Conservation (phyloP, 306 rosid species). For the Sindora glabra region DNA sequence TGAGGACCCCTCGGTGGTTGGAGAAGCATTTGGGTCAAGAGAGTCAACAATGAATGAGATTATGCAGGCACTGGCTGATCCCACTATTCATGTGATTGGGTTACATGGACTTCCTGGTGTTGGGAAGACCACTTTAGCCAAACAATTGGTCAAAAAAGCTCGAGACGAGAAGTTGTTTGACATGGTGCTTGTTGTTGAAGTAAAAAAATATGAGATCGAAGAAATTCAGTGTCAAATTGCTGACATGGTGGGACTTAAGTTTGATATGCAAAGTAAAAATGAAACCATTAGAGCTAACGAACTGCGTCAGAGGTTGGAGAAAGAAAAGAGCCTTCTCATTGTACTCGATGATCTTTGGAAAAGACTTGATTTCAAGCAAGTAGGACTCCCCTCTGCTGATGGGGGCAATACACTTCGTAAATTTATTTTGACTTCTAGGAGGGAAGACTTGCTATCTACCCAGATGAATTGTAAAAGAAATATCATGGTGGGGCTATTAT, state of each 20-base stretch:
- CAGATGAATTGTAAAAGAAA: not conserved
- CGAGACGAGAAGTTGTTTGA: not conserved
- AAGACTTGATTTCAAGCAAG: not conserved
- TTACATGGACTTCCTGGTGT: rapidly evolving
- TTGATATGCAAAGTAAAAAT: not conserved
- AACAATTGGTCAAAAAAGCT: not conserved
- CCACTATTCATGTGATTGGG: not conserved
- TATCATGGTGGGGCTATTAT: too few relatives aligned
- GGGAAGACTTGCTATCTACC: not conserved
- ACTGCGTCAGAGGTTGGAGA: not conserved
- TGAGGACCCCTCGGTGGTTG: too few relatives aligned
- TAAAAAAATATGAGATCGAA: too few relatives aligned
- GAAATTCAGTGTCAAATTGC: not conserved
- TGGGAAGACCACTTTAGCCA: not conserved
- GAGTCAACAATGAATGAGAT: too few relatives aligned
- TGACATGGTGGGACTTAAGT: rapidly evolving
- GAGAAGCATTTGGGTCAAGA: too few relatives aligned
- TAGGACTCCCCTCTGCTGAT: not conserved
- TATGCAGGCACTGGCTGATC: not conserved
- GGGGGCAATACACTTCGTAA: too few relatives aligned
- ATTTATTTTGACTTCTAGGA: not conserved
- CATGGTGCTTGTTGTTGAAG: too few relatives aligned
- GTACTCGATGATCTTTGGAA: not conserved
- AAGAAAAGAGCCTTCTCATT: not conserved
- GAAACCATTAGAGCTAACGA: not conserved